Conservation (phyloP, 768 basidiomycete species). For the Inosperma sp. region DNA sequence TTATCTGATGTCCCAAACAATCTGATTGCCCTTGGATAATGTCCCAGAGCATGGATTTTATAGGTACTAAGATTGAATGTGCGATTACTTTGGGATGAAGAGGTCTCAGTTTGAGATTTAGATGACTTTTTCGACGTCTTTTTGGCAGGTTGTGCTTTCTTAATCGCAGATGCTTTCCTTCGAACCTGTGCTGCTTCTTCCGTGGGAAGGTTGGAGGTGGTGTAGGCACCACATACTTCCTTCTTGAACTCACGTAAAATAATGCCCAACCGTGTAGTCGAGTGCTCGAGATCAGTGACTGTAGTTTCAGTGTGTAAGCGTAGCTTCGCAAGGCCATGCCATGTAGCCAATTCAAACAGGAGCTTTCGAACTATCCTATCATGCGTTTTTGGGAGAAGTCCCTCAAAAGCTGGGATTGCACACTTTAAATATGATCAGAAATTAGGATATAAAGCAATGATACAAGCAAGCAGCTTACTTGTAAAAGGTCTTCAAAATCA, state of each 20-base stretch:
- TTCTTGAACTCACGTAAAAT: slow-evolving; percentile 26
- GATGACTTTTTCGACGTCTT: not conserved
- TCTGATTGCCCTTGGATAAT: slow-evolving; percentile 22
- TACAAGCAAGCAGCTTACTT: slow-evolving; percentile 24
- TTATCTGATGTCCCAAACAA: slow-evolving; percentile 28
- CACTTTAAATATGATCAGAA: slow-evolving; percentile 28
- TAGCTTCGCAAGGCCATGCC: slow-evolving; percentile 40
- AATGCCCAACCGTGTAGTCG: slow-evolving; percentile 24
- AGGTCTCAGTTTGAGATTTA: not conserved
- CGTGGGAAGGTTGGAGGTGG: slow-evolving; percentile 25
- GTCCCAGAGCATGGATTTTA: slow-evolving; percentile 29
- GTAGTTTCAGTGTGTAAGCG: slow-evolving; percentile 35
- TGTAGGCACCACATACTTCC: slow-evolving; percentile 4
- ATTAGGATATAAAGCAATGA: not conserved
- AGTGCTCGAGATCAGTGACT: slow-evolving; percentile 20
- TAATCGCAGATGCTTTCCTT: not conserved
- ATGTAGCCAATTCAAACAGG: slow-evolving; percentile 29
- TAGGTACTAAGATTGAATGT: slow-evolving; percentile 24
- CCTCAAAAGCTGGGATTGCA: slow-evolving; percentile 35
- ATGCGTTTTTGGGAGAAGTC: slow-evolving; percentile 27
- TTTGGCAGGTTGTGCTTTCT: not conserved
- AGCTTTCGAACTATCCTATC: slow-evolving; percentile 28
- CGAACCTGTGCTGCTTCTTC: slow-evolving; percentile 24
- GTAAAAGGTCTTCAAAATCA: slow-evolving; percentile 35
- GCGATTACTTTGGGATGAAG: not conserved